phyloP scores from a whole-genome alignment of 345 rosid genomes.

The Triadica sebifera region DNA sequence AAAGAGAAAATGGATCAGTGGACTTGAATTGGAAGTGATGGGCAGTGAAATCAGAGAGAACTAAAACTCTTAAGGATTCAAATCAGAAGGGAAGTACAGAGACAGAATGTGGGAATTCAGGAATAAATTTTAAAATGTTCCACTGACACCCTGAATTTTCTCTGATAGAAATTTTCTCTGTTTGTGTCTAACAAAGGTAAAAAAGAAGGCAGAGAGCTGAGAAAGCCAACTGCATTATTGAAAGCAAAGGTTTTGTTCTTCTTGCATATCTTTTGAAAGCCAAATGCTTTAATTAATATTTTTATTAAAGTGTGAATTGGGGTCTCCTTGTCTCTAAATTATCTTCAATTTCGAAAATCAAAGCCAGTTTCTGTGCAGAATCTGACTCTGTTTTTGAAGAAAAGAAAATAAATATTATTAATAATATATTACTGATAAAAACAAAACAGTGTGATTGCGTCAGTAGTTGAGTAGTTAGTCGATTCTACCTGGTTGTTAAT shows the following conservation, averaged over 20 bases:
- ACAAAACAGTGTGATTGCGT: too few relatives aligned
- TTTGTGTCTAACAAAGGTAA: background rate
- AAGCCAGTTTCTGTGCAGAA: background rate
- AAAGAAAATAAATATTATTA: too few relatives aligned
- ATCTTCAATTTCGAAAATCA: too few relatives aligned
- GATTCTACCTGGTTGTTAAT: too few relatives aligned
- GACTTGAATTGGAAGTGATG: background rate
- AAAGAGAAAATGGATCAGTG: background rate
- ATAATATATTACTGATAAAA: too few relatives aligned
- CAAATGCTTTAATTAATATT: background rate
- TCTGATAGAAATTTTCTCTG: background rate
- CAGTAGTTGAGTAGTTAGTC: too few relatives aligned
- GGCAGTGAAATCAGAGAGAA: too few relatives aligned
- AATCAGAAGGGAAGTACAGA: background rate
- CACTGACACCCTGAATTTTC: background rate
- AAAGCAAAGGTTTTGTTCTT: background rate
- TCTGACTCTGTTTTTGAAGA: background rate
- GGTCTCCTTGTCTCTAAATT: background rate
- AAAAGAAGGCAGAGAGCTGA: background rate
- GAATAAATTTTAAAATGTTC: background rate
- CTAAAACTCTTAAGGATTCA: too few relatives aligned
- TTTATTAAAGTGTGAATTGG: conserved; percentile 8
- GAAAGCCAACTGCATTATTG: conserved; percentile 14
- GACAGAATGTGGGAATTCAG: background rate
- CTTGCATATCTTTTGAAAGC: background rate